Conservation (phyloP, 768 basidiomycete species). For the Coprinopsis strossmayeri region DNA sequence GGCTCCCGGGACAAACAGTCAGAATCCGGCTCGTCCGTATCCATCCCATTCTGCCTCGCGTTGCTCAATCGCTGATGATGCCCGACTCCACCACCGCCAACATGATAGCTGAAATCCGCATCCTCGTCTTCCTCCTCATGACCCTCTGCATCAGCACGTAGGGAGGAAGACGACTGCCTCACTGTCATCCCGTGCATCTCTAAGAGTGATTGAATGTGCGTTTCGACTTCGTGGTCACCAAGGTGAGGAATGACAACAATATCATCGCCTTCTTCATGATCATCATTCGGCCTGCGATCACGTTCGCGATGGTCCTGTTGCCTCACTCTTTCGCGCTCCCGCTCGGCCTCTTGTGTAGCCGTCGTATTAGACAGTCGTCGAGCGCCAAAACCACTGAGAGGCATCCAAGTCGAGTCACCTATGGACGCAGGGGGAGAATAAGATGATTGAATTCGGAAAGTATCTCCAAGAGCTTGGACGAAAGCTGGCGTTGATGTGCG, state of each 20-base stretch:
- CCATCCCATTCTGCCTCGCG: not conserved
- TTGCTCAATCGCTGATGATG: constrained; percentile 23
- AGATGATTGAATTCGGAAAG: constrained; percentile 43
- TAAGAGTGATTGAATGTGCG: constrained; percentile 50
- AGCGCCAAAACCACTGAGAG: constrained; percentile 20
- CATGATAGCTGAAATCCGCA: constrained; percentile 21
- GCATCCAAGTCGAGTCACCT: constrained; percentile 40
- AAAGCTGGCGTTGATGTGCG: constrained; percentile 15
- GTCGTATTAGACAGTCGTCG: not conserved
- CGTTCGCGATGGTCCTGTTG: constrained; percentile 13
- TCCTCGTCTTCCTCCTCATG: constrained; percentile 17
- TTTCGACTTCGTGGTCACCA: constrained; percentile 49
- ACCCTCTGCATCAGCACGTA: constrained; percentile 12
- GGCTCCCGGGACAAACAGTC: constrained; percentile 41
- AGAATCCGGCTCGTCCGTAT: constrained; percentile 43
- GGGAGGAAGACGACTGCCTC: constrained; percentile 15
- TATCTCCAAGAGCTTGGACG: constrained; percentile 49
- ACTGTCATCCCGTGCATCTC: constrained; percentile 40
- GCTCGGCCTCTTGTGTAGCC: constrained; percentile 1
- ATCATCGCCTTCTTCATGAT: constrained; percentile 30
- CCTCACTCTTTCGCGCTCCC: constrained; percentile 13
- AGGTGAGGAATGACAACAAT: constrained; percentile 50
- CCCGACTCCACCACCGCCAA: constrained; percentile 8
- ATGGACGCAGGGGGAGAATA: constrained; percentile 37
- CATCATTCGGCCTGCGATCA: constrained; percentile 16